Evolutionary conservation across 1,284 basidiomycete species (phyloP).

Genomic region (Coniferiporia weirii): DNA sequence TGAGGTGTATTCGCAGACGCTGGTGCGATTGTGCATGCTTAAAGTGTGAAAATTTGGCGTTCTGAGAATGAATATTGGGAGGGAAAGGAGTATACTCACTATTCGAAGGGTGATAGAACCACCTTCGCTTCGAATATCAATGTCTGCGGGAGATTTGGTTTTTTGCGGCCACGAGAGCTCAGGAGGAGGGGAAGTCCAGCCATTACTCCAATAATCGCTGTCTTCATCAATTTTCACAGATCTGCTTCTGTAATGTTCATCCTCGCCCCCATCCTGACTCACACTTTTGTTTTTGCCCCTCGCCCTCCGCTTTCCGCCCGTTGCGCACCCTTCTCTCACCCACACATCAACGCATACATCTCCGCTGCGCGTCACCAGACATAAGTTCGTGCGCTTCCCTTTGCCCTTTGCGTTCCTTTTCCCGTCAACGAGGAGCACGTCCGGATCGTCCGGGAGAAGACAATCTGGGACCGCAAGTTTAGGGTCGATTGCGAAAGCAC

Average conservation of each 20-base stretch:
- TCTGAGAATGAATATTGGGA: not conserved
- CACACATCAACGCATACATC: slow-evolving; percentile 16
- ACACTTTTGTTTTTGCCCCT: not conserved
- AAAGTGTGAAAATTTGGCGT: not conserved
- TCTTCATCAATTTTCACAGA: not conserved
- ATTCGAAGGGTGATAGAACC: slow-evolving; percentile 10
- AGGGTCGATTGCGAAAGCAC: slow-evolving; percentile 15
- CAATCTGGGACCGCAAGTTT: slow-evolving; percentile 12
- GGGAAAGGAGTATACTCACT: slow-evolving; percentile 2
- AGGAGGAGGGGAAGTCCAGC: slow-evolving; percentile 8
- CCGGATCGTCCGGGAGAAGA: slow-evolving; percentile 15
- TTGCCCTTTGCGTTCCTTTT: slow-evolving; percentile 6
- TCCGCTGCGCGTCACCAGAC: slow-evolving; percentile 6
- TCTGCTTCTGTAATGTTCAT: not conserved
- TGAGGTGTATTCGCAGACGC: slow-evolving; percentile 11
- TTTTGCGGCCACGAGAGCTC: not conserved
- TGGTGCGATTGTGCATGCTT: slow-evolving; percentile 13
- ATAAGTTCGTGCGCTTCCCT: slow-evolving; percentile 5
- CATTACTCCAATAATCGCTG: slow-evolving; percentile 12
- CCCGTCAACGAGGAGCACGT: slow-evolving; percentile 4
- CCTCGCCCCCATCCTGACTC: not conserved
- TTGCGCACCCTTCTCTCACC: slow-evolving; percentile 10
- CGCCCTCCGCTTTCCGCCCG: not conserved
- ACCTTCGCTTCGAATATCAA: slow-evolving; percentile 4
- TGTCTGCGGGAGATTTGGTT: not conserved